These are phyloP conservation scores for Xerocomellus intermedius DNA, from an alignment of 768 basidiomycete species.

Conservation along the genomic window DNA sequence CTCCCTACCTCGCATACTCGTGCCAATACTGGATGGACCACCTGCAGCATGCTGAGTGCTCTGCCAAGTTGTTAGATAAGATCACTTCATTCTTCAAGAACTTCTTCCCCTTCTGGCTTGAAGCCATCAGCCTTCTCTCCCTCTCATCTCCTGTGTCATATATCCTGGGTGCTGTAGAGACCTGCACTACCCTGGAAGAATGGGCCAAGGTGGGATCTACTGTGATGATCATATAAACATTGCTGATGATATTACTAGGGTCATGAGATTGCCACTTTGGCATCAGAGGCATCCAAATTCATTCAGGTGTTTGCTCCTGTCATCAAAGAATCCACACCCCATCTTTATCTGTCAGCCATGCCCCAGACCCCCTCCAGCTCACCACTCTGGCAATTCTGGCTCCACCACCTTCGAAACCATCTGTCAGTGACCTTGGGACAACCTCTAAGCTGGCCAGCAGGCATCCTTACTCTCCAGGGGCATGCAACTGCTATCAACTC, in stretches of 20 bases:
- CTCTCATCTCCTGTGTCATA: background rate
- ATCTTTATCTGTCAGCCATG: constrained; percentile 7
- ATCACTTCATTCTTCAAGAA: too few relatives aligned
- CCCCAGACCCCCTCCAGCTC: constrained; percentile 1
- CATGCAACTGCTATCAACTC: too few relatives aligned
- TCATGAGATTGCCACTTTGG: background rate
- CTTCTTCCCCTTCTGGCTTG: constrained; percentile 8
- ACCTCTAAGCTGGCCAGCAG: background rate
- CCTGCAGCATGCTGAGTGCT: background rate
- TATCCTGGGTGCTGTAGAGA: background rate
- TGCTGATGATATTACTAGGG: background rate
- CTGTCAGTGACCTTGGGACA: background rate
- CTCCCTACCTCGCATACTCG: background rate
- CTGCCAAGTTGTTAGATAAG: too few relatives aligned
- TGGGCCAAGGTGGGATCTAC: constrained; percentile 5
- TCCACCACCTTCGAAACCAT: background rate
- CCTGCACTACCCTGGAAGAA: background rate
- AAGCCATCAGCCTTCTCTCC: constrained; percentile 25
- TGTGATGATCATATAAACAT: too few relatives aligned
- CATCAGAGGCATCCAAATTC: constrained; percentile 4
- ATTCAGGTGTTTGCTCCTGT: background rate
- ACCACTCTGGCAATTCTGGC: background rate
- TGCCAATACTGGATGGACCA: constrained; percentile 2
- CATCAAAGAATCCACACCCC: background rate
- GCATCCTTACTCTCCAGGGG: background rate